These are phyloP conservation scores for Podosphaera xanthii DNA, from an alignment of 2,329 filamentous ascomycete species.

Conservation along the genomic window DNA sequence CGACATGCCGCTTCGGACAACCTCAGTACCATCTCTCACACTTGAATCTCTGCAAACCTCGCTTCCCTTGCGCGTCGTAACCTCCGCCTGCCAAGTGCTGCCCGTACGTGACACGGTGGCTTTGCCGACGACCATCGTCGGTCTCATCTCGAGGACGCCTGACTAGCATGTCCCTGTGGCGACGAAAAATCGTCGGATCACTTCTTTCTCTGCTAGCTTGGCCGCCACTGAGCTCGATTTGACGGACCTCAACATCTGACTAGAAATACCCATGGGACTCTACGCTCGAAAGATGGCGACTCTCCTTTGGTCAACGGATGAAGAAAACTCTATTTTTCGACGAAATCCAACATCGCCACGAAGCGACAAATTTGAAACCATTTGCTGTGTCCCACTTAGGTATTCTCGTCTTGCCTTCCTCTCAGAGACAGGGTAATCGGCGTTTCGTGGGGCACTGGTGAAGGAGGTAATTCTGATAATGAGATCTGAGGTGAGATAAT, in stretches of 20 bases:
- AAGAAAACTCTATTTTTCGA: too few relatives aligned
- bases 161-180: neutral
- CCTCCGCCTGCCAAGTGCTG: neutral
- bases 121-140: neutral
- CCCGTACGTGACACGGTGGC: neutral
- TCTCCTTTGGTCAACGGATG: too few relatives aligned
- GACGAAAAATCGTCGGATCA: neutral
- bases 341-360: too few relatives aligned
- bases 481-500: too few relatives aligned
- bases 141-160: neutral
- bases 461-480: too few relatives aligned
- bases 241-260: neutral
- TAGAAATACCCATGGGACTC: too few relatives aligned
- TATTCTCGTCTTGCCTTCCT: too few relatives aligned
- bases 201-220: neutral
- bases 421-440: too few relatives aligned
- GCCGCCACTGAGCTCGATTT: neutral
- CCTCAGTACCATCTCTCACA: neutral
- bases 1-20: neutral
- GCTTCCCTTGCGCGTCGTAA: neutral
- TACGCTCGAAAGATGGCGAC: too few relatives aligned
- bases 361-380: too few relatives aligned
- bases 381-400: too few relatives aligned
- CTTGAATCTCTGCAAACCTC: neutral
- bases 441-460: too few relatives aligned